Percentiles rank a stretch among this genome's conserved stretches.
phyloP scores from a whole-genome alignment of 208 protist species.

The Trypanosoma avium region DNA sequence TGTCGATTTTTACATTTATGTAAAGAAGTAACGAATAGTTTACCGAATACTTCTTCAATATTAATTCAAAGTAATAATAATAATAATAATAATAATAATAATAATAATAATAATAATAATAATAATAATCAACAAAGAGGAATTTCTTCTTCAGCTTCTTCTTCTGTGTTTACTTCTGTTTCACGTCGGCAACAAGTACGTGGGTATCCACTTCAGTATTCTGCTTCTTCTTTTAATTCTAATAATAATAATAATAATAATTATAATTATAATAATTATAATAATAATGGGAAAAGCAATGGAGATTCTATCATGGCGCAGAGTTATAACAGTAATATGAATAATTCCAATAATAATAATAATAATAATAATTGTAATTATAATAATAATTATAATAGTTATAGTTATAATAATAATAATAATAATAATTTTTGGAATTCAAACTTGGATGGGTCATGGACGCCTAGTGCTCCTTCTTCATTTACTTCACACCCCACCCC shows the following conservation, averaged over 20 bases:
- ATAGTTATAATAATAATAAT: no score
- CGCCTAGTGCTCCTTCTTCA: neutral
- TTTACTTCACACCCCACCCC: no score
- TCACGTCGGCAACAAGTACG: conserved; percentile 4
- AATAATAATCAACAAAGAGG: neutral
- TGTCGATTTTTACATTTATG: conserved; percentile 85
- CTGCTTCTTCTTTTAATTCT: no score
- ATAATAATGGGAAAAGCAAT: no score
- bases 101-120: neutral
- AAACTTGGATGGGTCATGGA: neutral
- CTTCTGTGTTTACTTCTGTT: conserved; percentile 3
- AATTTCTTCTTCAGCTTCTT: neutral
- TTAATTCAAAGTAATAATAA: neutral
- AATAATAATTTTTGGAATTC: no score
- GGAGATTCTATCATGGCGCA: no score
- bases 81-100: neutral
- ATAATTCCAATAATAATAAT: no score
- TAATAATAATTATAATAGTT: no score
- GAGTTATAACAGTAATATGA: no score
- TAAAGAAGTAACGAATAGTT: conserved; percentile 37
- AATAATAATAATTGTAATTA: no score
- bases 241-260: no score
- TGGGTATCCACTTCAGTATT: neutral
- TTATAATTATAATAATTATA: no score
- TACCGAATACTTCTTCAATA: neutral